Conservation (phyloP, 164 flowering plant species). For the Vitis rupestris region DNA sequence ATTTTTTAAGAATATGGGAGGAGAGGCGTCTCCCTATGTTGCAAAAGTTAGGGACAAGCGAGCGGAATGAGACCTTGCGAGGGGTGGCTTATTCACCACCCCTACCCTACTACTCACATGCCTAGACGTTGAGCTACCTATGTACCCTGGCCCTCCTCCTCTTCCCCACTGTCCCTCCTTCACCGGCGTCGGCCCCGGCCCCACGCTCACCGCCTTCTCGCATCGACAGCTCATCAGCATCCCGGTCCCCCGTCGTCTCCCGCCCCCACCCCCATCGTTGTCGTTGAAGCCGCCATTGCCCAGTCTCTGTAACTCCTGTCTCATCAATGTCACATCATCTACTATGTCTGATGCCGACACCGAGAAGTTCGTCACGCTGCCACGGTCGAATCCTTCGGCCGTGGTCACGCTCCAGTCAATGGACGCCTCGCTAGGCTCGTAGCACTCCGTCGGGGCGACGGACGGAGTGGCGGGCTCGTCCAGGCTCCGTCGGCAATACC, state of each 20-base stretch:
- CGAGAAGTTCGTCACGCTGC: slow-evolving; percentile 47
- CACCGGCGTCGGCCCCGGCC: slow-evolving; percentile 24
- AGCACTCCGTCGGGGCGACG: slow-evolving; percentile 51
- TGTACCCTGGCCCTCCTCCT: too few relatives aligned
- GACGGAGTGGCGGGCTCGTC: slow-evolving; percentile 49
- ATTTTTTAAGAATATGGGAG: too few relatives aligned
- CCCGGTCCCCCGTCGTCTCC: slow-evolving; percentile 21
- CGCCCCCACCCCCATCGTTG: not conserved
- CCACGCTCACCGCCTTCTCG: slow-evolving; percentile 86
- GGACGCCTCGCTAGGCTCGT: slow-evolving; percentile 91
- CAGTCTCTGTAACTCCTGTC: not conserved
- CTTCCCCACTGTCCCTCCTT: too few relatives aligned
- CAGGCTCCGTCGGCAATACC: slow-evolving; percentile 26
- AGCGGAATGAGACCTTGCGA: slow-evolving; percentile 27
- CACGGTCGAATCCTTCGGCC: slow-evolving; percentile 74
- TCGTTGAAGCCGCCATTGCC: slow-evolving; percentile 6
- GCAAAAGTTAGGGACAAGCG: slow-evolving; percentile 29
- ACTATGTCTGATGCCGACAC: slow-evolving; percentile 36
- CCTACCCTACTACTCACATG: slow-evolving; percentile 42
- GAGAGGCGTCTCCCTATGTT: not conserved
- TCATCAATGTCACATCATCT: slow-evolving; percentile 9
- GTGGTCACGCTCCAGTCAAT: slow-evolving; percentile 93
- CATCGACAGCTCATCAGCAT: slow-evolving; percentile 62
- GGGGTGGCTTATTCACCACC: slow-evolving; percentile 22
- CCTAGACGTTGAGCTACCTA: slow-evolving; percentile 4